Base-by-base conservation (phyloP, 2,329 filamentous ascomycete species). In the Microdochium trichocladiopsis region DNA sequence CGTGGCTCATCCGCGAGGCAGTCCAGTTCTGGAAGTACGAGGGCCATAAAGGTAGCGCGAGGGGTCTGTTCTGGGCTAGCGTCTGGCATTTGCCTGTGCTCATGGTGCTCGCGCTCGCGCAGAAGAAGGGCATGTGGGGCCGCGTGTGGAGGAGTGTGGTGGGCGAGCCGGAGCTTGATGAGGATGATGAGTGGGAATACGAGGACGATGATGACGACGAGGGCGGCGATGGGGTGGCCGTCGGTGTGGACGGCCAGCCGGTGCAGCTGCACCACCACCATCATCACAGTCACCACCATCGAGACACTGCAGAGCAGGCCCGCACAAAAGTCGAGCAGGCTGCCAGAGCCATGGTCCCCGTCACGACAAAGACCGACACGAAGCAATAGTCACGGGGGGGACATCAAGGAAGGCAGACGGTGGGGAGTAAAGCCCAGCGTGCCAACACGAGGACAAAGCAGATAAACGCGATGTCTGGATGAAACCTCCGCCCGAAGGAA, bases 31-130 rank as follows among this genome's bases (percentile, higher is more conserved):
- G 88, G 86, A 81, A 79, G 56, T 74, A 82, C 25, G 82, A 90
- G 61, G 93, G 93, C 12, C 80, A 86, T 56, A 84, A 86, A 60
- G 92, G 92, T 2, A 90, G 82, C 18, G 92, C 94, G 2, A 80
- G 90, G 52, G 86, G 87, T 0, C 69, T 99, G 50, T 99, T 99
- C 69, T 99, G 94, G 94, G 92, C 94, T 2, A 96, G 90, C 67
- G 90, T 99, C 10, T 97, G 93, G 94, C 92, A 96, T 72, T 69
- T 99, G 48, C 94, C 94, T 0, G 87, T 87, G 24, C 79, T 97
- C 43, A 83, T 99, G 77, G 90, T 96, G 48, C 74, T 96, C 55
- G 93, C 91, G 2, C 86, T 97, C 69, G 81, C 88, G 52, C 90
- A 95, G 70, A 99, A 99, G 79, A 95, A 91, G 72, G 93, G 92